A percentile compares a stretch with the other conserved stretches of the same genome.
Conservation (phyloP, 2,329 filamentous ascomycete genomes). For the Claviceps maximensis region DNA sequence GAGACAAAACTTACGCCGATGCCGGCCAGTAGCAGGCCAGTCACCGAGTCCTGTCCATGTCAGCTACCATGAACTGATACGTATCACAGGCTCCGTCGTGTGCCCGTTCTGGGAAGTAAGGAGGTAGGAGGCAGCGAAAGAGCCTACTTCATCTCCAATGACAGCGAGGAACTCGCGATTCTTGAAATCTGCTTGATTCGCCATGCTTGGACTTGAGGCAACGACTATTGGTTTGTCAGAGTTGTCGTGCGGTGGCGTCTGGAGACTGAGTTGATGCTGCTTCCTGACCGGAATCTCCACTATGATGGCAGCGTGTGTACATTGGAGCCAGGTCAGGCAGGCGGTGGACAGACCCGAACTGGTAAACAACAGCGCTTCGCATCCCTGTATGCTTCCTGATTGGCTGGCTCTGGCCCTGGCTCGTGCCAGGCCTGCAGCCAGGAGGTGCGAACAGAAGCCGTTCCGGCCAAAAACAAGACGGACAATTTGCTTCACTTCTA, state of each 20-base stretch:
- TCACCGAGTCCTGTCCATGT: constrained; percentile 71
- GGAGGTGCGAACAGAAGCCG: no score
- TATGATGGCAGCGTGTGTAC: background rate
- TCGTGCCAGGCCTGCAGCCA: background rate
- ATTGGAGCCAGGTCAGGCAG: background rate
- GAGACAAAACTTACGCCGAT: constrained; percentile 54
- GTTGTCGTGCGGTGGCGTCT: background rate
- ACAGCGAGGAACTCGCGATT: constrained; percentile 94
- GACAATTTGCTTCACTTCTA: background rate
- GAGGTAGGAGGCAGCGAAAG: background rate
- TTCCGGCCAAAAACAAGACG: no score
- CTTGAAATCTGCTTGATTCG: constrained; percentile 49
- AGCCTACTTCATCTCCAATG: constrained; percentile 81
- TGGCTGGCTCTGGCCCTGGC: no score
- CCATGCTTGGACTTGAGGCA: constrained; percentile 21
- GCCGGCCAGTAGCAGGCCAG: constrained; percentile 84
- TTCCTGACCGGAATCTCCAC: constrained; percentile 1
- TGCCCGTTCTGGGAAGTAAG: background rate
- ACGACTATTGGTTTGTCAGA: background rate
- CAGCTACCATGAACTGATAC: constrained; percentile 10
- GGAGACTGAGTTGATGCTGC: background rate
- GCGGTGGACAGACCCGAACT: background rate
- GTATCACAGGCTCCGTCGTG: background rate
- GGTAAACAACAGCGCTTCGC: background rate
- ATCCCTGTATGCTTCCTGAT: background rate